A percentile compares a stretch with the other conserved stretches of the same genome.
Evolutionary conservation across 73 alveolate species (phyloP).

Genomic region (Uronychia binucleata): DNA sequence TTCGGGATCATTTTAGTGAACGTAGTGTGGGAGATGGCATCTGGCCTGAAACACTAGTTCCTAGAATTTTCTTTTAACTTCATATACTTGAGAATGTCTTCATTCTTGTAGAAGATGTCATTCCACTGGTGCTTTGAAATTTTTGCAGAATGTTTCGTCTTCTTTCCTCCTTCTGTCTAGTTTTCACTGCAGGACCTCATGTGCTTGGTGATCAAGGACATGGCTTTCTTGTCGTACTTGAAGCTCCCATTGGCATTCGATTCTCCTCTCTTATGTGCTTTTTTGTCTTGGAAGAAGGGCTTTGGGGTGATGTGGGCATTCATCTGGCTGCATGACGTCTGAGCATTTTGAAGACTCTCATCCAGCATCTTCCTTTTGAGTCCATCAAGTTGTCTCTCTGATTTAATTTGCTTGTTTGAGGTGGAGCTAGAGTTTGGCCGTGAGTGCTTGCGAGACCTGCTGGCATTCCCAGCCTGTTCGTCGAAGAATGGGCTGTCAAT

Average conservation of each 20-base stretch:
- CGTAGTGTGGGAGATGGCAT: background rate
- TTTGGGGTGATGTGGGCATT: background rate
- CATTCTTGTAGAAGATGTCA: background rate
- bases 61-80: background rate
- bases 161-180: background rate
- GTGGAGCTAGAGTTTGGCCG: constrained; percentile 3
- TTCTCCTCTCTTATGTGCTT: background rate
- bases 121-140: background rate
- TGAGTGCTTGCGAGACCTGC: background rate
- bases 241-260: background rate
- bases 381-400: background rate
- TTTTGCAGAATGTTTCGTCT: background rate
- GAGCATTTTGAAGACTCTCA: background rate
- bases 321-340: background rate
- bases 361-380: background rate
- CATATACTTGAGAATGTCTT: background rate
- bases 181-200: background rate
- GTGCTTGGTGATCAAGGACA: background rate
- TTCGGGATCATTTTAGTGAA: background rate
- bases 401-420: background rate
- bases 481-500: background rate
- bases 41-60: background rate
- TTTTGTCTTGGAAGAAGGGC: background rate
- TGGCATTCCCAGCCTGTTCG: background rate
- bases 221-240: background rate